phyloP scores from a whole-genome alignment of 441 rosid species.

The Bocquillonia castaneifolia region DNA sequence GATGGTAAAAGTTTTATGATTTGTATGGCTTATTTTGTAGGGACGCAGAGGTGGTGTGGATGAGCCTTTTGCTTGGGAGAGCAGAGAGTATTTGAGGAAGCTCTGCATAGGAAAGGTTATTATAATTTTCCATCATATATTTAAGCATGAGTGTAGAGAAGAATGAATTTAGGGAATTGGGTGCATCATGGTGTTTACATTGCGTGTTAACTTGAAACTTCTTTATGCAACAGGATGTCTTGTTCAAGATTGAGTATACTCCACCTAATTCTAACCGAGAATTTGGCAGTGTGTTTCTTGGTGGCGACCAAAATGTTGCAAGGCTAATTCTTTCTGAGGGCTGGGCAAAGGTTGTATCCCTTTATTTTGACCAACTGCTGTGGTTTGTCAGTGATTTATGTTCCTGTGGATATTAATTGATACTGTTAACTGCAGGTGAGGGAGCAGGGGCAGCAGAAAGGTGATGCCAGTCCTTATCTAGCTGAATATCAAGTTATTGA shows the following conservation, averaged over 20 bases:
- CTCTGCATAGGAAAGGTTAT: conserved; percentile 90
- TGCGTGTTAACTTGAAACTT: background rate
- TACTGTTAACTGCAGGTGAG: conserved; percentile 53
- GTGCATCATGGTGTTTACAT: background rate
- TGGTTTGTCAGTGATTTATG: background rate
- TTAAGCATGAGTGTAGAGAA: background rate
- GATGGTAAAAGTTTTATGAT: background rate
- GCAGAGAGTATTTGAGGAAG: conserved; percentile 87
- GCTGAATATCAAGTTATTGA: conserved; percentile 56
- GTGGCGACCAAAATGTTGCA: conserved; percentile 64
- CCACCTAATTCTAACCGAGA: conserved; percentile 67
- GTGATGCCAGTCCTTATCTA: conserved; percentile 74
- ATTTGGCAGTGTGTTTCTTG: conserved; percentile 81
- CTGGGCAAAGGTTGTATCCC: conserved; percentile 72
- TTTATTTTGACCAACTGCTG: conserved; percentile 13
- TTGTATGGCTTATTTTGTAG: conserved; percentile 31
- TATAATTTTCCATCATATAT: background rate
- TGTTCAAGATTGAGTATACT: conserved; percentile 78
- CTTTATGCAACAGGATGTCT: conserved; percentile 55
- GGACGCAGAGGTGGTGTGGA: conserved; percentile 86
- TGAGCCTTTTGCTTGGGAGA: conserved; percentile 98
- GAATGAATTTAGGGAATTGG: background rate
- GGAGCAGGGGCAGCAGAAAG: conserved; percentile 81
- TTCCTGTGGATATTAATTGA: conserved; percentile 14
- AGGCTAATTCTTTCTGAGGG: conserved; percentile 59